Conservation (phyloP, 2,329 filamentous ascomycete species). For the Fusarium tjaetaba region DNA sequence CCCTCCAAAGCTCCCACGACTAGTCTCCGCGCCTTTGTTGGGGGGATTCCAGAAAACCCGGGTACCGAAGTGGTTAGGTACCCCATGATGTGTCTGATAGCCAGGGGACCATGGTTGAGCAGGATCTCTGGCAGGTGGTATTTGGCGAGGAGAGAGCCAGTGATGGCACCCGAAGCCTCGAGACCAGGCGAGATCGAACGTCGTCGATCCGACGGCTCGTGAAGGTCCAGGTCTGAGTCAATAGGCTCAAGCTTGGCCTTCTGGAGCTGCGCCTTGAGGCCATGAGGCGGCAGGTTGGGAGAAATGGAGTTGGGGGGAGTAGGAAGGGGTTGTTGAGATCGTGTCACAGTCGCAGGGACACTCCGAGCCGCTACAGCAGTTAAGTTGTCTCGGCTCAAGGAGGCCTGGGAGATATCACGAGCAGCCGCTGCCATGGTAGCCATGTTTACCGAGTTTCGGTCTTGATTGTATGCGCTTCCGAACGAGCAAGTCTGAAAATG, state of each 20-base stretch:
- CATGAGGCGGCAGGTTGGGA: slow-evolving; percentile 83
- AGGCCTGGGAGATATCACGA: slow-evolving; percentile 73
- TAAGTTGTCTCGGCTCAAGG: slow-evolving; percentile 74
- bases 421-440: slow-evolving; percentile 73
- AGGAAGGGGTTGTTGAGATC: slow-evolving; percentile 73
- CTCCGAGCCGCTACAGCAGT: slow-evolving; percentile 76
- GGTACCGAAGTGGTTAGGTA: slow-evolving; percentile 93
- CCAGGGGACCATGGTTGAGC: slow-evolving; percentile 86
- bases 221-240: slow-evolving; percentile 89
- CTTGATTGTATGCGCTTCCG: slow-evolving; percentile 54
- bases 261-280: slow-evolving; percentile 74
- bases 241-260: slow-evolving; percentile 70
- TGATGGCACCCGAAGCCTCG: slow-evolving; percentile 85
- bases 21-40: slow-evolving; percentile 87
- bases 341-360: slow-evolving; percentile 68
- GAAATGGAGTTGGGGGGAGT: slow-evolving; percentile 97
- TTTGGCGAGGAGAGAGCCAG: slow-evolving; percentile 84
- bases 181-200: slow-evolving; percentile 59
- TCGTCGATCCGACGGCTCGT: slow-evolving; percentile 61
- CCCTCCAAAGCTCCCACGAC: slow-evolving; percentile 94
- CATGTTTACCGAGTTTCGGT: slow-evolving; percentile 60
- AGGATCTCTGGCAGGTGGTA: slow-evolving; percentile 92
- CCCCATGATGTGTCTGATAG: slow-evolving; percentile 95
- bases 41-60: slow-evolving; percentile 88
- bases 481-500: slow-evolving; percentile 54